These are phyloP conservation scores for Kandelia obovata DNA, from an alignment of 345 rosid species.

Conservation along the genomic window DNA sequence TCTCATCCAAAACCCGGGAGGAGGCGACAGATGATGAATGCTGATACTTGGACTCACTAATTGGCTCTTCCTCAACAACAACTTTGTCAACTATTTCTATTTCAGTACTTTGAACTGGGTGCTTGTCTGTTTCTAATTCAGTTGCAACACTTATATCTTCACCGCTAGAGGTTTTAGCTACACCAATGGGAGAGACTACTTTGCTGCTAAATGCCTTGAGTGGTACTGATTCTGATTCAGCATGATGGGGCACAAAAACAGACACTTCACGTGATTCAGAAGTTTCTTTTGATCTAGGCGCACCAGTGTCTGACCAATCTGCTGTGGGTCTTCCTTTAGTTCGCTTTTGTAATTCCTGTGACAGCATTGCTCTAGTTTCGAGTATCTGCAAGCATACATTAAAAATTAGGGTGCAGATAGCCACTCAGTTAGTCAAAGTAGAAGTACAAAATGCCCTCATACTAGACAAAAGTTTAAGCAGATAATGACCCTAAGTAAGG, in stretches of 20 bases:
- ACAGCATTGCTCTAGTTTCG: constrained; percentile 79
- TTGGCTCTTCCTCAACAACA: constrained; percentile 59
- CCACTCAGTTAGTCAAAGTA: constrained; percentile 6
- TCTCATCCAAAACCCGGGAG: constrained; percentile 38
- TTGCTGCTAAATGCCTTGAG: constrained; percentile 34
- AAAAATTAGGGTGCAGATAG: neutral
- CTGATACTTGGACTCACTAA: constrained; percentile 30
- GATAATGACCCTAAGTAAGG: neutral
- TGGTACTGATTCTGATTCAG: constrained; percentile 40
- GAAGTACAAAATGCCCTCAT: neutral
- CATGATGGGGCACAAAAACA: constrained; percentile 38
- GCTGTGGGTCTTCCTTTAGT: constrained; percentile 25
- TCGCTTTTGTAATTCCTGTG: constrained; percentile 46
- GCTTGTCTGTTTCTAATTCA: constrained; percentile 50
- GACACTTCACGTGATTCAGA: constrained; percentile 31
- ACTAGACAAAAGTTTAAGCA: neutral
- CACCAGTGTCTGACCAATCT: constrained; percentile 36
- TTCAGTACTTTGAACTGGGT: constrained; percentile 48
- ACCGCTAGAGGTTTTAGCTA: neutral
- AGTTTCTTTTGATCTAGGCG: constrained; percentile 25
- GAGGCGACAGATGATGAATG: constrained; percentile 25
- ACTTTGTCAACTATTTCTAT: constrained; percentile 61
- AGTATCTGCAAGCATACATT: constrained; percentile 45
- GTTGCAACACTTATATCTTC: constrained; percentile 30
- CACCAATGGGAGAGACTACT: constrained; percentile 4